A percentile compares a stretch with the other conserved stretches of the same genome.
Conservation (phyloP, 2,329 filamentous ascomycete species). For the Paraphoma sp. region DNA sequence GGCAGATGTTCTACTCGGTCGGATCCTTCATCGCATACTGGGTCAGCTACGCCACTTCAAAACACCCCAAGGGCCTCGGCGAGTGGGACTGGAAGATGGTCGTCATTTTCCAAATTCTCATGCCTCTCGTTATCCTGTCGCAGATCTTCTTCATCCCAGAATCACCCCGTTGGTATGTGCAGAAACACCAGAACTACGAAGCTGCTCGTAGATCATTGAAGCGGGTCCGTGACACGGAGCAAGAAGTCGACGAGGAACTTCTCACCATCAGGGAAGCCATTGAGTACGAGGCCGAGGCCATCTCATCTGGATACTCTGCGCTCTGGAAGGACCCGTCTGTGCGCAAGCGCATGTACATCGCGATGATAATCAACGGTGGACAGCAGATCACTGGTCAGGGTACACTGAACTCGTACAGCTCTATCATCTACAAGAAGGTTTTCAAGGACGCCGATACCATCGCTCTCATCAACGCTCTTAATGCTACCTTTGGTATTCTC, state of each 20-base stretch:
- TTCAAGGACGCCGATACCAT: slow-evolving; percentile 64
- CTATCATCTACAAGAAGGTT: slow-evolving; percentile 76
- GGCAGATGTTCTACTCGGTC: slow-evolving; percentile 71
- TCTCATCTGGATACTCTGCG: slow-evolving; percentile 67
- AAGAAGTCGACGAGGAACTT: slow-evolving; percentile 72
- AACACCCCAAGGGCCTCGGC: slow-evolving; percentile 63
- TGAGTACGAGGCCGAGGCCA: slow-evolving; percentile 74
- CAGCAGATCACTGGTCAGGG: slow-evolving; percentile 77
- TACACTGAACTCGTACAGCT: slow-evolving; percentile 74
- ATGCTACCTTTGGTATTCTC: slow-evolving; percentile 74
- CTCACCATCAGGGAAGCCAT: slow-evolving; percentile 70
- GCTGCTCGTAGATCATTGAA: slow-evolving; percentile 64
- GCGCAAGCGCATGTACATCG: slow-evolving; percentile 70
- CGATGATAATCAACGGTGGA: slow-evolving; percentile 71
- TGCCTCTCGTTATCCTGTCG: slow-evolving; percentile 67
- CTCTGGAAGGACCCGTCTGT: slow-evolving; percentile 74
- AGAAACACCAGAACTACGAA: slow-evolving; percentile 66
- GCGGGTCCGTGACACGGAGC: slow-evolving; percentile 68
- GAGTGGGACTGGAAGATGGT: slow-evolving; percentile 79
- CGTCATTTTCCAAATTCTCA: slow-evolving; percentile 74
- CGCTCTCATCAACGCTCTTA: slow-evolving; percentile 76
- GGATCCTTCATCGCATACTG: slow-evolving; percentile 68
- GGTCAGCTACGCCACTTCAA: slow-evolving; percentile 69
- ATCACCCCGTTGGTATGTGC: slow-evolving; percentile 72
- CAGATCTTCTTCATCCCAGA: slow-evolving; percentile 70